These are phyloP conservation scores for Gymnopilus junonius DNA, from an alignment of 768 basidiomycete species.

Conservation along the genomic window DNA sequence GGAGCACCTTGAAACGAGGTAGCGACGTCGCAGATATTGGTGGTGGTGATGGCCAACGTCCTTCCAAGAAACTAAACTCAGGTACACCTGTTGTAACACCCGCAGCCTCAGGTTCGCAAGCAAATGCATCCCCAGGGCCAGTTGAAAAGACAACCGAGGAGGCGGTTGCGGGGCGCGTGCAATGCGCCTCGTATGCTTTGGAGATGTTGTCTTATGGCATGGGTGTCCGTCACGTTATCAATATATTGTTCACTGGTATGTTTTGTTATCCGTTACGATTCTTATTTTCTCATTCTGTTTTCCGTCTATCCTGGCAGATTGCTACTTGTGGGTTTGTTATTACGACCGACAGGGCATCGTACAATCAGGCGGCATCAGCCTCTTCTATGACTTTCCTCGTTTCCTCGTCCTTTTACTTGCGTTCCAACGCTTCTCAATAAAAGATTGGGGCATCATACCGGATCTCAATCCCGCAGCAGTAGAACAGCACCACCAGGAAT, in stretches of 20 bases:
- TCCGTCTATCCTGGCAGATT: no score
- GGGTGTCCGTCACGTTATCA: constrained; percentile 10
- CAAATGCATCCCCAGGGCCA: no score
- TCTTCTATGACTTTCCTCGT: constrained; percentile 27
- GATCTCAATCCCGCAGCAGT: constrained; percentile 4
- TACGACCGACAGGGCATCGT: constrained; percentile 30
- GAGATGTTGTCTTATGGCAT: constrained; percentile 13
- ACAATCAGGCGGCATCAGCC: constrained; percentile 25
- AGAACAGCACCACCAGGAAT: no score
- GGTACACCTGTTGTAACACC: no score
- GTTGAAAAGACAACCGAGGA: no score
- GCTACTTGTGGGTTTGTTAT: constrained; percentile 27
- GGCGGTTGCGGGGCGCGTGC: background rate
- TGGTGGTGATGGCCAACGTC: no score
- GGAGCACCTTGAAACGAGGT: no score
- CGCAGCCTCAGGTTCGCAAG: no score
- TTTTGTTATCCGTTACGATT: background rate
- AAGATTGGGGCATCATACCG: constrained; percentile 27
- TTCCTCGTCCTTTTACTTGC: constrained; percentile 27
- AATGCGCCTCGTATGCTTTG: constrained; percentile 12
- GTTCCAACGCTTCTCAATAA: constrained; percentile 26
- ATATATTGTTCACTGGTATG: constrained; percentile 19
- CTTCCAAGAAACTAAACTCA: no score
- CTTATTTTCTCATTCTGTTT: no score
- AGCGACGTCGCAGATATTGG: no score